Evolutionary conservation across 2,329 filamentous ascomycete genomes (phyloP), one percentile per base, ranked within the genome.

Genomic region (Aureobasidium zeae): DNA sequence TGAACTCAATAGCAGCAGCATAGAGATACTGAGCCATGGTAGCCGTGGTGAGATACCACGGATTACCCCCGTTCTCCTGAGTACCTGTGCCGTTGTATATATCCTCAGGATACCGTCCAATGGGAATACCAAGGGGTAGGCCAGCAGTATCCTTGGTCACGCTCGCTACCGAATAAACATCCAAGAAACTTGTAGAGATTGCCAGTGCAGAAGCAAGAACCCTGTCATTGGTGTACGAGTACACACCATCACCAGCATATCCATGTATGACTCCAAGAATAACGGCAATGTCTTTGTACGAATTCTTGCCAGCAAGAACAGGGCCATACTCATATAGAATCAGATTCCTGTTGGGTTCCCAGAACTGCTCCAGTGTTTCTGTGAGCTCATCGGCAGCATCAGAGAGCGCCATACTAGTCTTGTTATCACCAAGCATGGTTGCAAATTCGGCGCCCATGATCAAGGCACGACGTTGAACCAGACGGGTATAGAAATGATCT

Each of bases 101-200:
- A 35, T 61, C 59, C 44, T 60, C 57, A n/a, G 58, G 57, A 34
- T 60, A 61, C 4, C 58, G 55, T 3, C 52, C 58, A n/a, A 60
- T 52, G 5, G 58, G 58, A n/a, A 59, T 55, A 15, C 55, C 58
- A 13, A 61, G 50, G 2, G 47, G 47, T 8, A 37, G 45, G 3
- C 57, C 55, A n/a, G 41, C 44, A 3, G 50, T 44, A 41, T 59
- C 55, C 1, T 44, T 49, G 1, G 52, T 57, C n/a, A 38, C 48
- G 37, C 55, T 57, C 9, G 57, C 54, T 15, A 61, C 48, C 2
- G 54, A 44, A 28, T 56, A 60, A 19, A 56, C 48, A 13, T 49
- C 33, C 26, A 57, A 46, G 48, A 62, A 60, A 15, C 51, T 51
- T 1, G 56, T 60, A 1, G 53, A 48, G 28, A 59, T 54, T 8